Evolutionary conservation across 1,284 basidiomycete genomes (phyloP).

Genomic region (Tetrapyrgos nigripes): DNA sequence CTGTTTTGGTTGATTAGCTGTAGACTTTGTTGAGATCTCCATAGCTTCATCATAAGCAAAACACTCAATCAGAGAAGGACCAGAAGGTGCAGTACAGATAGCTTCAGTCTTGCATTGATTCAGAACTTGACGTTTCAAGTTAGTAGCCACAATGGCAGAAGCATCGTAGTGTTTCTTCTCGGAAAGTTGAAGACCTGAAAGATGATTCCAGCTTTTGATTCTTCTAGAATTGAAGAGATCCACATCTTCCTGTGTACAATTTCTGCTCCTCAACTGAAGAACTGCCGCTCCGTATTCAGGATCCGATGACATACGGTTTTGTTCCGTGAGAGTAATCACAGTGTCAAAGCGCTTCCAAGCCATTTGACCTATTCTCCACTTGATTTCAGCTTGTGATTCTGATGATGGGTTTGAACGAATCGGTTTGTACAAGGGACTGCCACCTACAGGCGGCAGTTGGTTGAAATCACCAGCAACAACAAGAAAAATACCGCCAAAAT

Average conservation of each 20-base stretch:
- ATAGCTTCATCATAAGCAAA: too few species aligned
- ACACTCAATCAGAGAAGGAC: too few species aligned
- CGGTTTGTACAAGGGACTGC: slow-evolving; percentile 16
- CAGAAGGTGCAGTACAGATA: too few species aligned
- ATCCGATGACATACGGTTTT: slow-evolving; percentile 7
- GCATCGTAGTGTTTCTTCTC: not conserved
- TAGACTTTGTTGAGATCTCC: too few species aligned
- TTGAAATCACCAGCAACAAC: too few species aligned
- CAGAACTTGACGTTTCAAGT: slow-evolving; percentile 21
- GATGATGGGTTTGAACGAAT: not conserved
- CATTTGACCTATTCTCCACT: not conserved
- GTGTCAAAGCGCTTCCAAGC: slow-evolving; percentile 9
- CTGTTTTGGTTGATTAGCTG: too few species aligned
- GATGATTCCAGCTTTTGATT: too few species aligned
- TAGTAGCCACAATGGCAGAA: slow-evolving; percentile 16
- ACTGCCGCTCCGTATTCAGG: slow-evolving; percentile 4
- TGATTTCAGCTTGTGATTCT: not conserved
- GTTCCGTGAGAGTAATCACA: too few species aligned
- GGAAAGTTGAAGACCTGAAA: not conserved
- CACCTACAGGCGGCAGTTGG: slow-evolving; percentile 25
- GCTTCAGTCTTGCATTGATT: slow-evolving; percentile 22
- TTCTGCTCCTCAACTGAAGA: not conserved
- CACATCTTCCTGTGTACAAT: slow-evolving; percentile 1
- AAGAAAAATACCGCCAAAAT: slow-evolving; percentile 39
- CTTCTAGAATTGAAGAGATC: too few species aligned